Conservation (phyloP, 441 rosid genomes). For the Capsella rubella region DNA sequence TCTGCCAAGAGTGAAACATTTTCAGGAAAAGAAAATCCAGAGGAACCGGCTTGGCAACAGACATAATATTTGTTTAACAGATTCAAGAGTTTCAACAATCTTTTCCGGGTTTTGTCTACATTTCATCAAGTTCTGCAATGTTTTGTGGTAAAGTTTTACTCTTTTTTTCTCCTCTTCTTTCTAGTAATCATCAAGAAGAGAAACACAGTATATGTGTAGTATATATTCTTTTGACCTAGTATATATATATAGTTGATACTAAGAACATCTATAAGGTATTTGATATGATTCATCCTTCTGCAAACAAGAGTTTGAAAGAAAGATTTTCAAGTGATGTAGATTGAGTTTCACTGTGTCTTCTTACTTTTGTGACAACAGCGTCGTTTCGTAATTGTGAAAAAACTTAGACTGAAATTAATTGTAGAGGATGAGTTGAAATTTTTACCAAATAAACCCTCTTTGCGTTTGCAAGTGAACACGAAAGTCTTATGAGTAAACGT, state of each 20-base stretch:
- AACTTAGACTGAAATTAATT: too few relatives aligned
- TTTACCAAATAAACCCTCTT: slow-evolving; percentile 25
- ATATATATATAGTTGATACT: slow-evolving; percentile 23
- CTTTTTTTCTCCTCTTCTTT: slow-evolving; percentile 14
- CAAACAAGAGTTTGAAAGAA: slow-evolving; percentile 3
- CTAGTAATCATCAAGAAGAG: slow-evolving; percentile 12
- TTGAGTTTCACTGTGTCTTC: slow-evolving; percentile 8
- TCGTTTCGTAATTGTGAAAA: background rate
- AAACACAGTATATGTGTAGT: slow-evolving; percentile 28
- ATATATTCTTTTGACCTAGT: slow-evolving; percentile 30
- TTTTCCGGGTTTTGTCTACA: slow-evolving; percentile 14
- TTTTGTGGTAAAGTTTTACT: slow-evolving; percentile 33
- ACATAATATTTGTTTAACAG: slow-evolving; percentile 29
- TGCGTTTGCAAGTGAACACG: slow-evolving; percentile 30
- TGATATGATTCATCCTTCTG: slow-evolving; percentile 13
- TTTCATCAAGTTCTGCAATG: slow-evolving; percentile 27
- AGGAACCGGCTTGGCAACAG: slow-evolving; percentile 9
- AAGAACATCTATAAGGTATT: slow-evolving; percentile 13
- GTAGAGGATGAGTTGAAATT: background rate
- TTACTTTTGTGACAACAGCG: background rate
- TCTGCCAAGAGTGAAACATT: slow-evolving; percentile 19
- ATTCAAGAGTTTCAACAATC: slow-evolving; percentile 7
- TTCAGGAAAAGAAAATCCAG: slow-evolving; percentile 21
- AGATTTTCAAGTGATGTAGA: slow-evolving; percentile 1
- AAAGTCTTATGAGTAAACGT: slow-evolving; percentile 38